A percentile compares a stretch with the other conserved stretches of the same genome.
Evolutionary conservation across 495 filamentous ascomycete species (phyloP).

Genomic region (Penicillium samsonianum): DNA sequence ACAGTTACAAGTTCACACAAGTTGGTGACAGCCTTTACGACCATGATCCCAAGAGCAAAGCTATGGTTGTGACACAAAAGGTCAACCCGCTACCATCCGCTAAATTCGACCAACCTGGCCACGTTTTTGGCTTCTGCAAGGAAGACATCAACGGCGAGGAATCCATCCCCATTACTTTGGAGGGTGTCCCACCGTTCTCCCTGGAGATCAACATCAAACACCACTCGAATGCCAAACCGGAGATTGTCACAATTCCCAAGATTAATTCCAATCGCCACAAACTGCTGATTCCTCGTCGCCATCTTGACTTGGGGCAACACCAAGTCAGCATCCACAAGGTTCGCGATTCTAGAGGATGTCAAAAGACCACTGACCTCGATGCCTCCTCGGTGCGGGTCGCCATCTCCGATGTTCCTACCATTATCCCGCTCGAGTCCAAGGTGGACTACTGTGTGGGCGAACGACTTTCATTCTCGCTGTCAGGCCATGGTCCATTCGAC

Average conservation of each 20-base stretch:
- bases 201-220: conserved; percentile 92
- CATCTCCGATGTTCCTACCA: conserved; percentile 88
- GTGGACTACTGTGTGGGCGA: conserved; percentile 94
- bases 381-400: conserved; percentile 76
- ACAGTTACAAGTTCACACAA: conserved; percentile 82
- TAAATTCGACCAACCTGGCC: conserved; percentile 80
- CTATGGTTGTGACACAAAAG: conserved; percentile 71
- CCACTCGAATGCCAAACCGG: conserved; percentile 73
- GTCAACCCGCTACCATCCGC: conserved; percentile 82
- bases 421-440: conserved; percentile 81
- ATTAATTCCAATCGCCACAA: conserved; percentile 73
- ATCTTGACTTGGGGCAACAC: conserved; percentile 81
- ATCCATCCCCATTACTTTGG: conserved; percentile 78
- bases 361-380: conserved; percentile 65
- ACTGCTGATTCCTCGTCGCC: conserved; percentile 77
- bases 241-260: conserved; percentile 73
- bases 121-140: conserved; percentile 92
- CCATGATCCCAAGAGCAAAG: conserved; percentile 60
- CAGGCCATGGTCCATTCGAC: conserved; percentile 85
- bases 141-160: conserved; percentile 79
- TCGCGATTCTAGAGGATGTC: conserved; percentile 81
- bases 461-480: conserved; percentile 83
- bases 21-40: conserved; percentile 84
- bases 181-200: conserved; percentile 83
- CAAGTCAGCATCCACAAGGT: conserved; percentile 85